Evolutionary conservation across 371 early-diverging fungal species (phyloP).

Genomic region (Mucor saturninus): DNA sequence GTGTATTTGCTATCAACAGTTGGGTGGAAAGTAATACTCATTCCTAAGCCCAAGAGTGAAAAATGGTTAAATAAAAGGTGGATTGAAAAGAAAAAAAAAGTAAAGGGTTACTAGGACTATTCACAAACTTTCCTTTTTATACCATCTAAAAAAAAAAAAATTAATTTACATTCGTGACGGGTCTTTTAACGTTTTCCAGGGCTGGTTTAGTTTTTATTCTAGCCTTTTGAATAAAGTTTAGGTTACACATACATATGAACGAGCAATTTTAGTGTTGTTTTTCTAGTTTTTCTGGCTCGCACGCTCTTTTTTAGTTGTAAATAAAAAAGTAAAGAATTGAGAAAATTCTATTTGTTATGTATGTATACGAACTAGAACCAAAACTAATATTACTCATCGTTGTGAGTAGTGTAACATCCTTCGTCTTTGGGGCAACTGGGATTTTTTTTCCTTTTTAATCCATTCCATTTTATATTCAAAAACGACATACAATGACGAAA

Average conservation of each 20-base stretch:
- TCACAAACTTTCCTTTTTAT: constrained; percentile 14
- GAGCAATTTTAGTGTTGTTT: neutral
- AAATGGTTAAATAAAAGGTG: constrained; percentile 14
- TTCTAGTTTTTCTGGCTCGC: too few relatives aligned
- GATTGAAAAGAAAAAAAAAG: constrained; percentile 2
- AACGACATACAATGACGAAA: too few relatives aligned
- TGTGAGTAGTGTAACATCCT: constrained; percentile 1
- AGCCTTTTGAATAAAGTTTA: neutral
- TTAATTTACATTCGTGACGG: constrained; percentile 13
- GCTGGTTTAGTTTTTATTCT: neutral
- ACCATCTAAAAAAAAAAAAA: constrained; percentile 4
- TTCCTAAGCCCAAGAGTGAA: constrained; percentile 26
- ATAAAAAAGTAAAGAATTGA: neutral
- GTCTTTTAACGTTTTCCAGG: constrained; percentile 6
- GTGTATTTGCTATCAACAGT: constrained; percentile 13
- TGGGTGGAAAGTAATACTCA: constrained; percentile 30
- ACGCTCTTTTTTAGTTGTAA: too few relatives aligned
- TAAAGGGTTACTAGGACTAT: neutral
- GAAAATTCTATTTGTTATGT: neutral
- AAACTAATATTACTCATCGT: constrained; percentile 1
- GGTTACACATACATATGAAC: neutral
- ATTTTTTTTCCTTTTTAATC: neutral
- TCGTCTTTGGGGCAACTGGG: neutral
- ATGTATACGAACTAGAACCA: neutral
- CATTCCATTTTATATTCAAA: neutral